Evolutionary conservation across 495 filamentous ascomycete genomes (phyloP), one percentile per base, ranked within the genome.

Genomic region (Xylaria intraflava): DNA sequence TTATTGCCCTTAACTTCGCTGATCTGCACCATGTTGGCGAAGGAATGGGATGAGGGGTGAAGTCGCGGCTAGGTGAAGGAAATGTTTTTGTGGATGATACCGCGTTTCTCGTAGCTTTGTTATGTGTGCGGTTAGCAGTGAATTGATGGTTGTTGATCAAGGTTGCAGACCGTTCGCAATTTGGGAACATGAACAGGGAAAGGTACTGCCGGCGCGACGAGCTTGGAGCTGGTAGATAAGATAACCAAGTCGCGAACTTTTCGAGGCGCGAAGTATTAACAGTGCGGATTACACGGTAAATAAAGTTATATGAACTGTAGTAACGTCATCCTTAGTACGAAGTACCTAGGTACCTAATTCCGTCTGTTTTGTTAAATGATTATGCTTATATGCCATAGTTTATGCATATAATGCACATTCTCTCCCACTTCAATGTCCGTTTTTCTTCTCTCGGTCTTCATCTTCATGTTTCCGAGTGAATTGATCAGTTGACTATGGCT

Each of bases 1-100:
- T 85, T 85, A 74, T 89, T 91, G 76, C 87, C 86, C 76, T 95
- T 94, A 62, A 96, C 89, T 77, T 96, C 92, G 71, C 85, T 90
- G 75, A 96, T 94, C 66, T 90, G 87, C 51, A 96, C 90, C 89
- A 95, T 95, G 19, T 53, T 68, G 62, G 53, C 62, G 60, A 60
- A 60, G 54, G 48, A 49, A 58, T 49, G 45, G 38, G 9, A 49
- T 19, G 36, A 38, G 30, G 43, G 24, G 40, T 29, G 46, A 36
- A 17, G 14, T 42, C 14, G 33, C 24, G 53, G 44, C 31, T 22
- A 42, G 33, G 45, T 48, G n/a, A n/a, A n/a, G n/a, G n/a, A n/a
- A n/a, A n/a, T n/a, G n/a, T n/a, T n/a, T n/a, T n/a, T n/a, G n/a
- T n/a, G n/a, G n/a, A n/a, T n/a, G n/a, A n/a, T n/a, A n/a, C n/a